A percentile compares a stretch with the other conserved stretches of the same genome.
phyloP scores from a whole-genome alignment of 805 yeast genomes.

The Barnettozyma populi region DNA sequence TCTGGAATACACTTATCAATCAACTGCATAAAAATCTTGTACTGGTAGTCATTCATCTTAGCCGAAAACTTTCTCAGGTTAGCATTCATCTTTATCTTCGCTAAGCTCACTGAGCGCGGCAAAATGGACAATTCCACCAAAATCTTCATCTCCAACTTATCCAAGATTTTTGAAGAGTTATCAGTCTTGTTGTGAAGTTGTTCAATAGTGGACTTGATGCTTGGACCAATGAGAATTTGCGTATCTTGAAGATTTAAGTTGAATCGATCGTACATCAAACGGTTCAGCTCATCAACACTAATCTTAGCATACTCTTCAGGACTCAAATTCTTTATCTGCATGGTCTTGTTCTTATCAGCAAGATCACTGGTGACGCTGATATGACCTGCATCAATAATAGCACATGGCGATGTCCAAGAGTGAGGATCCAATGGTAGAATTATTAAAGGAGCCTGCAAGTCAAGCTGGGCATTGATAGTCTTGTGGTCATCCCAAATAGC shows the following conservation, averaged over 20 bases:
- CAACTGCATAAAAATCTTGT: conserved; percentile 78
- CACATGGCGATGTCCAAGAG: conserved; percentile 80
- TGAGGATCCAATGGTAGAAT: conserved; percentile 80
- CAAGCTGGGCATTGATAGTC: conserved; percentile 78
- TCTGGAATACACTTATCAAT: conserved; percentile 65
- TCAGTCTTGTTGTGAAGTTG: conserved; percentile 49
- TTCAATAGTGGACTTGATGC: conserved; percentile 69
- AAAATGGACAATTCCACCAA: conserved; percentile 78
- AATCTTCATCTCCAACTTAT: conserved; percentile 68
- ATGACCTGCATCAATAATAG: conserved; percentile 93
- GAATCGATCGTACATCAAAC: conserved; percentile 87
- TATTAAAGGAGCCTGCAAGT: conserved; percentile 89
- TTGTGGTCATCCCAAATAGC: conserved; percentile 94
- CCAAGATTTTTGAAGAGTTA: conserved; percentile 55
- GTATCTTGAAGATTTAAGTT: conserved; percentile 74
- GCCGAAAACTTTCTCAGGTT: conserved; percentile 68
- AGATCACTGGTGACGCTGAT: conserved; percentile 78
- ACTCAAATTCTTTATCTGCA: conserved; percentile 60
- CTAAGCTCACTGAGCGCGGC: conserved; percentile 70
- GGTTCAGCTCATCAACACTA: conserved; percentile 26
- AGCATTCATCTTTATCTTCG: conserved; percentile 70
- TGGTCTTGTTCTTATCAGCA: conserved; percentile 62
- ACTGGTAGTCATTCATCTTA: conserved; percentile 81
- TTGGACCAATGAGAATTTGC: conserved; percentile 81
- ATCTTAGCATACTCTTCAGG: conserved; percentile 65